Percentiles rank a stretch among this genome's conserved stretches.
Evolutionary conservation across 768 basidiomycete species (phyloP).

Genomic region (Mrakia hoshinonis): DNA sequence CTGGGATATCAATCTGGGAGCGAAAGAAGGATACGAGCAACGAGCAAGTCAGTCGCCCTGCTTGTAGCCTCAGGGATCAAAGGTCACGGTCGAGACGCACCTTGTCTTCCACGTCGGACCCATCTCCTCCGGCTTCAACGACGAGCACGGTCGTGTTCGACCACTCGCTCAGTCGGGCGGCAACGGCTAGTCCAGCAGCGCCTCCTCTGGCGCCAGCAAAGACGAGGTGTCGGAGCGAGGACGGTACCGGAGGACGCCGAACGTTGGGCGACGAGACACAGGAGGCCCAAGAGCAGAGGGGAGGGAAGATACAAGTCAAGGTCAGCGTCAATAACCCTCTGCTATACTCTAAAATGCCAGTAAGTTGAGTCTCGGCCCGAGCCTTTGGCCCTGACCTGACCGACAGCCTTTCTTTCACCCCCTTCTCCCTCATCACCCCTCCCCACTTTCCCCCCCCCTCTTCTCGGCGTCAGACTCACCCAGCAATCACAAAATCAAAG

Average conservation of each 20-base stretch:
- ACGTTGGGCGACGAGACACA: not conserved
- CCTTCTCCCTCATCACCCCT: too few relatives aligned
- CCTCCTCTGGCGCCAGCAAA: conserved; percentile 15
- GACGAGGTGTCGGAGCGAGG: not conserved
- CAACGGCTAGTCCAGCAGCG: conserved; percentile 25
- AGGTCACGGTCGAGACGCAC: not conserved
- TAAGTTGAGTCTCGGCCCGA: not conserved
- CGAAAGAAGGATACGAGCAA: not conserved
- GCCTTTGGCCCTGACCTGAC: too few relatives aligned
- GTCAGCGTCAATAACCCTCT: too few relatives aligned
- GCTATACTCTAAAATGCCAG: not conserved
- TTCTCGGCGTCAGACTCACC: conserved; percentile 20
- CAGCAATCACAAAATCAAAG: conserved; percentile 29
- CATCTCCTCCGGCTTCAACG: conserved; percentile 28
- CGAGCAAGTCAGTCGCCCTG: not conserved
- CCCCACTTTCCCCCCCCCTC: too few relatives aligned
- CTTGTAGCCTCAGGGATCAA: not conserved
- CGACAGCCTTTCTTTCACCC: not conserved
- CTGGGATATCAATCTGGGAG: conserved; percentile 23
- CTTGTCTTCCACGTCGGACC: not conserved
- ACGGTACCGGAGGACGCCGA: not conserved
- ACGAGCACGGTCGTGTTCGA: conserved; percentile 21
- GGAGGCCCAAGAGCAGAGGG: not conserved
- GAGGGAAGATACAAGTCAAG: too few relatives aligned
- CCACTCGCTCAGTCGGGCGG: conserved; percentile 27